A percentile compares a stretch with the other conserved stretches of the same genome.
Conservation (phyloP, 2,329 filamentous ascomycete species). For the Pezicula rhizophila region DNA sequence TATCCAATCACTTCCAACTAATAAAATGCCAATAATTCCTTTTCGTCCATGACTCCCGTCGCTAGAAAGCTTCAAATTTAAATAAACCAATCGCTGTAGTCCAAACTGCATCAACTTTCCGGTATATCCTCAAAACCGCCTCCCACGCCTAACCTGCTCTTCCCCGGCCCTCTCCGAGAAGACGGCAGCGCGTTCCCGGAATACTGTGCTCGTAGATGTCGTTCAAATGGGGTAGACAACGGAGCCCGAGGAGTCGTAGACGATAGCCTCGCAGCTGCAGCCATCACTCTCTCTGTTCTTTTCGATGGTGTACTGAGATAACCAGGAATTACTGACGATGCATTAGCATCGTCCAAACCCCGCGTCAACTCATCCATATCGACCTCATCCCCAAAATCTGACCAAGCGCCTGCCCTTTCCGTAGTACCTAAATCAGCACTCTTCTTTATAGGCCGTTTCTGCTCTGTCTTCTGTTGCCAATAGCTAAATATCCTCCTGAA, state of each 20-base stretch:
- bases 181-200: slow-evolving; percentile 16
- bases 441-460: slow-evolving; percentile 12
- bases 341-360: slow-evolving; percentile 13
- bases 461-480: slow-evolving; percentile 23
- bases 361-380: slow-evolving; percentile 17
- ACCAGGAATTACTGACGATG: slow-evolving; percentile 18
- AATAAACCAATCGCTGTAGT: not conserved
- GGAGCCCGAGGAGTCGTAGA: slow-evolving; percentile 39
- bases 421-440: slow-evolving; percentile 9
- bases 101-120: slow-evolving; percentile 7
- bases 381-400: slow-evolving; percentile 23
- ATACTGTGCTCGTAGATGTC: slow-evolving; percentile 27
- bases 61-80: not conserved
- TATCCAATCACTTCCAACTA: slow-evolving; percentile 5
- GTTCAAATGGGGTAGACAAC: slow-evolving; percentile 37
- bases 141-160: slow-evolving; percentile 16
- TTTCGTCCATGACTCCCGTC: not conserved
- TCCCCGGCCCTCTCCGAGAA: slow-evolving; percentile 10
- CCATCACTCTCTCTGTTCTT: slow-evolving; percentile 34
- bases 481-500: slow-evolving; percentile 28
- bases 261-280: slow-evolving; percentile 31
- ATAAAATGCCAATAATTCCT: slow-evolving; percentile 1
- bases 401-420: slow-evolving; percentile 21
- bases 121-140: slow-evolving; percentile 23
- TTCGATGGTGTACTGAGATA: slow-evolving; percentile 39